Evolutionary conservation across 163 green algal species (phyloP), one percentile per base, ranked within the genome.

Genomic region (Trebouxia gelatinosa): DNA sequence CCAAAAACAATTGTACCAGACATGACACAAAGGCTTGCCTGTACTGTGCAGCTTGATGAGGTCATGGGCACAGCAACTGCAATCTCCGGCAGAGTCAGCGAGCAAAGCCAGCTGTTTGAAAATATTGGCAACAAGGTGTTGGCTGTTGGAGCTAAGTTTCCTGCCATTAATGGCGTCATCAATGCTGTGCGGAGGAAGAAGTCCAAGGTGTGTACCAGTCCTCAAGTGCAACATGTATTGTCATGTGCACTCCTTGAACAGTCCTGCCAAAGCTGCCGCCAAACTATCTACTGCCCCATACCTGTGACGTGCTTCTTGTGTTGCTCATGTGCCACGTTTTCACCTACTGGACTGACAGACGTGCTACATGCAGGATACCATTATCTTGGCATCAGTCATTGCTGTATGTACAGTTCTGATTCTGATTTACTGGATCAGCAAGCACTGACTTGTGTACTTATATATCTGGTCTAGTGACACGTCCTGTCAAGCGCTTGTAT

Each of bases 121-220:
- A 87, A 85, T 46, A 86, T 92, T 29, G 80, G 74, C 59, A 74
- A 48, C 65, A 92, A 92, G 65, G 74, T 96, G 39, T 43, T 70
- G n/a, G 74, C 40, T 16, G 77, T 97, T 13, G 89, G 85, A 9
- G 77, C 82, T 31, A 89, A 84, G 35, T 98, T 97, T 78, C 95
- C 95, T 0, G 87, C 94, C 26, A 87, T 98, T 28, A 96, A 96
- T 79, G 91, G 89, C 0, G 78, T 99, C 35, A 80, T 99, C 37
- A 97, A 92, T 48, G 90, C 91, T 37, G 97, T 99, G 43, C 85
- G 91, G 5, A 87, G 95, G 11, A 95, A 92, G 62, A 97, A 96
- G 84, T 90, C 78, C 35, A 95, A 93, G 83, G 88, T 87, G 7
- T 23, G 64, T 13, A 82, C 83, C 71, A 39, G 31, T 26, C 40